Evolutionary conservation across 257 asterid species (phyloP).

Genomic region (Mentha longifolia): DNA sequence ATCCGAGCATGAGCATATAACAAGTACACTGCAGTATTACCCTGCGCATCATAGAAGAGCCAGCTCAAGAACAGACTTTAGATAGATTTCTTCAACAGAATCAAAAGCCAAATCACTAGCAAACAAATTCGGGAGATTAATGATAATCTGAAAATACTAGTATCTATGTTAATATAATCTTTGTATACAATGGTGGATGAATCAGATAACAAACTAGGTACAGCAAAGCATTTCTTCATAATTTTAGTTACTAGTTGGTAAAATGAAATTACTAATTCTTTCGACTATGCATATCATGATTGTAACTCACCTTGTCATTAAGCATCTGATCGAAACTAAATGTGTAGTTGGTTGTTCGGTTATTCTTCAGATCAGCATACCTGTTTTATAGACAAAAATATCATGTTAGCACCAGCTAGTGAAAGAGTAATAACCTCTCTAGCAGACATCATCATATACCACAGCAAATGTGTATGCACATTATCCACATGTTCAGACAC

Average conservation of each 20-base stretch:
- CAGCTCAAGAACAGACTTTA: constrained; percentile 25
- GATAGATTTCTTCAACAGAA: not conserved
- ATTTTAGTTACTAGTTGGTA: not conserved
- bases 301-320: constrained; percentile 69
- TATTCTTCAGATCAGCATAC: constrained; percentile 94
- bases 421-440: not conserved
- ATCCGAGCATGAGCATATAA: constrained; percentile 98
- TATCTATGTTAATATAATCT: no score
- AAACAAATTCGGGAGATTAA: no score
- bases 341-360: constrained; percentile 83
- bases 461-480: no score
- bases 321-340: constrained; percentile 96
- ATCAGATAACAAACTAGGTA: not conserved
- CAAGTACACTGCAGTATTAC: constrained; percentile 96
- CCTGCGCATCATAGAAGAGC: constrained; percentile 56
- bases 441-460: not conserved
- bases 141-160: no score
- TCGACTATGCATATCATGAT: no score
- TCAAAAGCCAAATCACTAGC: no score
- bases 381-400: constrained; percentile 47
- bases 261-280: no score
- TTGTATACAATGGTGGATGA: not conserved
- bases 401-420: constrained; percentile 1
- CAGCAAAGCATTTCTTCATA: constrained; percentile 9
- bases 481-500: no score